Percentiles rank a stretch among this genome's conserved stretches.
Evolutionary conservation across 2,329 filamentous ascomycete species (phyloP).

Genomic region (Exophiala sideris): DNA sequence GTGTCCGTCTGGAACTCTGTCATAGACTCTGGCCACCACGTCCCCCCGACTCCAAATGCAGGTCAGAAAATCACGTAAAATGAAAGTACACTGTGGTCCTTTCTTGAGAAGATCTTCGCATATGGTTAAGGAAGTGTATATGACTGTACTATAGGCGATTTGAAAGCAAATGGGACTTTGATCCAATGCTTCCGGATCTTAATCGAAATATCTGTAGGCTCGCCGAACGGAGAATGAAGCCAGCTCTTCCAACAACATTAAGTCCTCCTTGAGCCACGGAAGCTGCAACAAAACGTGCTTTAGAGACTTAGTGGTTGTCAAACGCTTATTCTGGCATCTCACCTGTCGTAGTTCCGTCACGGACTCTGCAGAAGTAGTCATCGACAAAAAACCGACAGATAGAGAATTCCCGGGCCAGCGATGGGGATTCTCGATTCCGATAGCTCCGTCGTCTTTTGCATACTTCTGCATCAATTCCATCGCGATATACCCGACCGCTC

Average conservation of each 20-base stretch:
- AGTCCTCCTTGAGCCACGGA: background rate
- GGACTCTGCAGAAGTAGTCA: constrained; percentile 26
- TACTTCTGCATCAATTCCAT: constrained; percentile 38
- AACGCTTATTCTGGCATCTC: constrained; percentile 12
- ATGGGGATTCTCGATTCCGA: constrained; percentile 34
- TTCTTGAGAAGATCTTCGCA: background rate
- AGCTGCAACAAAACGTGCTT: background rate
- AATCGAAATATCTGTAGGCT: background rate
- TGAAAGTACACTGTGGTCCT: background rate
- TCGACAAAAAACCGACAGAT: constrained; percentile 31
- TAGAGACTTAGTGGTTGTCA: background rate
- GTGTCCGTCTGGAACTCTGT: no score
- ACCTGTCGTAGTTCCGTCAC: background rate
- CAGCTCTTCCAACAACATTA: constrained; percentile 1
- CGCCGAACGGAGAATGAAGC: background rate
- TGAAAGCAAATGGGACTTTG: background rate
- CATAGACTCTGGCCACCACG: background rate
- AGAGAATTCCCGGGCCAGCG: constrained; percentile 28
- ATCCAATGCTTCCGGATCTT: background rate
- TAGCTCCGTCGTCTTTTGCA: constrained; percentile 33
- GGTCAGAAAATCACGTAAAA: background rate
- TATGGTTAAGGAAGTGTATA: no score
- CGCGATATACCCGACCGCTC: constrained; percentile 29
- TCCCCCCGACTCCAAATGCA: background rate
- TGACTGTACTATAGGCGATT: background rate